Percentiles rank a stretch among this genome's conserved stretches.
phyloP scores from a whole-genome alignment of 805 yeast genomes.

The Barnettozyma sucrosica region DNA sequence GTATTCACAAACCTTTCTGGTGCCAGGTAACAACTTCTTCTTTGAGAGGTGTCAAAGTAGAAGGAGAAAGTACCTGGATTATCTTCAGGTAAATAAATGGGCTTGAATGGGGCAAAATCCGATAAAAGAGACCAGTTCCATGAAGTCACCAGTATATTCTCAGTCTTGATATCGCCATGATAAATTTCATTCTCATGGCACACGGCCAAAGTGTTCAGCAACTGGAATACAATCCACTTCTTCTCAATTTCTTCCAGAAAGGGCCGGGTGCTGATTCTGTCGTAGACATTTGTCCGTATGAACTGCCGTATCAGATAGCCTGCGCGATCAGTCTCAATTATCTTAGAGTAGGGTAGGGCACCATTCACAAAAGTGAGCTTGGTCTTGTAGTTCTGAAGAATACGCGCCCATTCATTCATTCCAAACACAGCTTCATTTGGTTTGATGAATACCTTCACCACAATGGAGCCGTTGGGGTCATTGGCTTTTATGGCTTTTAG shows the following conservation, averaged over 20 bases:
- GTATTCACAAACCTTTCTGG: conserved; percentile 72
- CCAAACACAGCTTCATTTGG: conserved; percentile 38
- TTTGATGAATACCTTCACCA: conserved; percentile 79
- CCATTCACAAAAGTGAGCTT: conserved; percentile 48
- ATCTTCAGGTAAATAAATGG: conserved; percentile 80
- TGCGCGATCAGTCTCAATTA: conserved; percentile 87
- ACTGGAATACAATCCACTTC: conserved; percentile 77
- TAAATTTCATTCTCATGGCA: conserved; percentile 57
- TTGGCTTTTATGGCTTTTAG: conserved; percentile 79
- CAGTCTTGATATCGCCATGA: conserved; percentile 92
- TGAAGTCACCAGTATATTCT: conserved; percentile 78
- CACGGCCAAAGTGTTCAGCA: conserved; percentile 54
- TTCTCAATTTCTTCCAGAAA: conserved; percentile 78
- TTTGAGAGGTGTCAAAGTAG: conserved; percentile 83
- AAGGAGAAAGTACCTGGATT: conserved; percentile 90
- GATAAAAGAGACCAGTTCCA: conserved; percentile 83
- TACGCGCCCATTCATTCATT: conserved; percentile 18
- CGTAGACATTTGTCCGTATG: conserved; percentile 76
- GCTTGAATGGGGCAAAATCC: conserved; percentile 85
- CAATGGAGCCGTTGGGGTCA: conserved; percentile 64
- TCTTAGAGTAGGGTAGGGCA: conserved; percentile 62
- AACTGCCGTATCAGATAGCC: conserved; percentile 85
- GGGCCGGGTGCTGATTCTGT: conserved; percentile 81
- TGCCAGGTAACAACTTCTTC: conserved; percentile 86
- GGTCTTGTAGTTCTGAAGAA: conserved; percentile 30